Conservation (phyloP, 1,284 basidiomycete species). For the Trametes sp. region DNA sequence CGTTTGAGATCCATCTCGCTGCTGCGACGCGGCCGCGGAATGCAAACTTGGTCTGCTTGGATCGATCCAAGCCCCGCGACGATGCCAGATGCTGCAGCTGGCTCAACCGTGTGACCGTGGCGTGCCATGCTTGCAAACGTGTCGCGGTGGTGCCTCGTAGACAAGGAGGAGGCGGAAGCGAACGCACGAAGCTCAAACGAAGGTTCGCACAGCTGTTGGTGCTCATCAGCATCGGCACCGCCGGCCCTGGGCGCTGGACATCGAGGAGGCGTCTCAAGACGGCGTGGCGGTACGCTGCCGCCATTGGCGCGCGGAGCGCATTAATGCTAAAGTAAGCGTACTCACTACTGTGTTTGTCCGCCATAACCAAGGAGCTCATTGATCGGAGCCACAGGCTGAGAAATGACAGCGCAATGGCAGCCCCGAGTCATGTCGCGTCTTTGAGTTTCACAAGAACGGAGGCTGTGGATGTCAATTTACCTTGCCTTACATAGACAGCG, state of each 20-base stretch:
- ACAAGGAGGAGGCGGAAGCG: neutral
- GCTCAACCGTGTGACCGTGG: neutral
- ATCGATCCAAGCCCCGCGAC: neutral
- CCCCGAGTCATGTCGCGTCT: neutral
- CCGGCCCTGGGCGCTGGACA: conserved; percentile 10
- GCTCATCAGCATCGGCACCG: conserved; percentile 14
- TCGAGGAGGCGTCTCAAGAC: neutral
- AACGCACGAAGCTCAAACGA: neutral
- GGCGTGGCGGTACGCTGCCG: neutral
- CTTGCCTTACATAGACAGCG: neutral
- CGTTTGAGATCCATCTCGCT: neutral
- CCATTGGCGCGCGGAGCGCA: neutral
- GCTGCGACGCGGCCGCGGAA: conserved; percentile 1
- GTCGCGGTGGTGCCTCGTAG: conserved; percentile 1
- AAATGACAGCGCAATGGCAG: neutral
- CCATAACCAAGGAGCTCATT: neutral
- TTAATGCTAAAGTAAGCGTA: neutral
- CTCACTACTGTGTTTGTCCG: neutral
- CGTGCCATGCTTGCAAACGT: neutral
- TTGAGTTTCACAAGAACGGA: neutral
- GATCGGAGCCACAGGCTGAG: neutral
- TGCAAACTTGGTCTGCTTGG: neutral
- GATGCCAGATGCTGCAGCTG: neutral
- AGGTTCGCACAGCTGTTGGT: neutral
- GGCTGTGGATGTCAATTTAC: neutral